Conservation (phyloP, 2,329 filamentous ascomycete species). For the Acephala macrosclerotiorum region DNA sequence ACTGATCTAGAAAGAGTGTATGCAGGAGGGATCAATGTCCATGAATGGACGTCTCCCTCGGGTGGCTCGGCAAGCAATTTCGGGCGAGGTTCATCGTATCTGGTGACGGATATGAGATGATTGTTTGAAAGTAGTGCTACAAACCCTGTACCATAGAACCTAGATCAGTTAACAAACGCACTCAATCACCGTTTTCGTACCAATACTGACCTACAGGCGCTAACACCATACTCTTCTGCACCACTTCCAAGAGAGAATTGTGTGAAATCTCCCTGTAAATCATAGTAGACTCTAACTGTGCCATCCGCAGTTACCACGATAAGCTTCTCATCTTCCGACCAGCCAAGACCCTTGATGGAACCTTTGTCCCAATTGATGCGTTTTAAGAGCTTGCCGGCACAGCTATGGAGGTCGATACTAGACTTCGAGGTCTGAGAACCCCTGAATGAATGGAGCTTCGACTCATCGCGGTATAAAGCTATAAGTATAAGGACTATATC, state of each 20-base stretch:
- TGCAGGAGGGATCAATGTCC: slow-evolving; percentile 87
- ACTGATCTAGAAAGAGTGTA: slow-evolving; percentile 92
- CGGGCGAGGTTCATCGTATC: slow-evolving; percentile 89
- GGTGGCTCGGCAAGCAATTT: slow-evolving; percentile 80
- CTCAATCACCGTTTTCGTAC: neutral
- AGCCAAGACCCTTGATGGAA: slow-evolving; percentile 85
- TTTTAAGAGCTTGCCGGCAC: slow-evolving; percentile 86
- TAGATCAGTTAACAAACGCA: slow-evolving; percentile 22
- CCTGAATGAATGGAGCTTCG: slow-evolving; percentile 81
- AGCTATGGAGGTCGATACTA: slow-evolving; percentile 93
- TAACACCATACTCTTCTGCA: slow-evolving; percentile 86
- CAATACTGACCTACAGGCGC: slow-evolving; percentile 69
- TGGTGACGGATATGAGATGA: slow-evolving; percentile 82
- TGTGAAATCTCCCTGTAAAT: slow-evolving; percentile 92
- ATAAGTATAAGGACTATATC: slow-evolving; percentile 16
- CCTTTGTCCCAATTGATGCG: slow-evolving; percentile 93
- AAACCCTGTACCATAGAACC: slow-evolving; percentile 90
- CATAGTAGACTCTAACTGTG: slow-evolving; percentile 85
- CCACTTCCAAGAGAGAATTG: slow-evolving; percentile 93
- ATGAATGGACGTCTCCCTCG: slow-evolving; percentile 81
- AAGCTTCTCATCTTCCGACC: slow-evolving; percentile 95
- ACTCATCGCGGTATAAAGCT: slow-evolving; percentile 91
- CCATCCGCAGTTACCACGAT: slow-evolving; percentile 90
- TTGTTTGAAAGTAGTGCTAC: slow-evolving; percentile 93
- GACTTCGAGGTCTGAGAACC: slow-evolving; percentile 76